These are phyloP conservation scores for Plenodomus biglobosus DNA, from an alignment of 2,329 filamentous ascomycete species.

Conservation along the genomic window DNA sequence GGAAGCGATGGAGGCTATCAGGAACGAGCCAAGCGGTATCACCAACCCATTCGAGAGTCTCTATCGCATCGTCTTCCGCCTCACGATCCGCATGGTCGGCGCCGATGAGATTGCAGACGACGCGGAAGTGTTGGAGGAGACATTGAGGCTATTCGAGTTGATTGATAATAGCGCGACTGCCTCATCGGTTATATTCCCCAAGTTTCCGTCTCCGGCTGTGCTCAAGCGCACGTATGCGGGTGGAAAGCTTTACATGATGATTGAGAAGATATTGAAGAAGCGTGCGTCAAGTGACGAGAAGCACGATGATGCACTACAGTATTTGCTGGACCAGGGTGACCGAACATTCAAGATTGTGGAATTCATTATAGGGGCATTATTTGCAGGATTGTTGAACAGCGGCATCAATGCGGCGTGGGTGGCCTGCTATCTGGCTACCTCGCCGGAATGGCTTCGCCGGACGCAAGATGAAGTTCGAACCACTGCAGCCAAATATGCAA, in stretches of 20 bases:
- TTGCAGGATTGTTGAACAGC: conserved; percentile 60
- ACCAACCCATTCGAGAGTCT: conserved; percentile 59
- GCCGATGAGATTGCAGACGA: conserved; percentile 57
- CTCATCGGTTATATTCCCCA: conserved; percentile 56
- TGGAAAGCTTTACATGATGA: conserved; percentile 52
- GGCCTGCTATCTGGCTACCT: conserved; percentile 34
- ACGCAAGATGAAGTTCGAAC: conserved; percentile 53
- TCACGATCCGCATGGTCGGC: conserved; percentile 61
- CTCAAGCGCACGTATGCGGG: conserved; percentile 51
- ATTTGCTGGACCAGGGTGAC: conserved; percentile 56
- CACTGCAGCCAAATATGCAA: conserved; percentile 50
- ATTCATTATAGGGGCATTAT: conserved; percentile 58
- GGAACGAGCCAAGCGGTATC: conserved; percentile 35
- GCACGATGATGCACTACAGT: conserved; percentile 56
- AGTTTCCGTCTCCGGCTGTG: conserved; percentile 51
- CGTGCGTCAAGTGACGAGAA: conserved; percentile 47
- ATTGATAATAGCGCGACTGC: conserved; percentile 52
- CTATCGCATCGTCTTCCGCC: conserved; percentile 56
- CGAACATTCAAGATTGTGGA: conserved; percentile 48
- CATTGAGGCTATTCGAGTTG: conserved; percentile 50
- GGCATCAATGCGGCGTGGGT: conserved; percentile 59
- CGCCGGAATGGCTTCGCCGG: conserved; percentile 49
- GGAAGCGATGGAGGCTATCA: conserved; percentile 45
- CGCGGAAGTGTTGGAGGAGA: conserved; percentile 45
- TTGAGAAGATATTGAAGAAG: conserved; percentile 53